Percentiles rank a stretch among this genome's conserved stretches.
These are phyloP conservation scores for Chrysanthemum seticuspe DNA, from an alignment of 129 eudicot species.

Conservation along the genomic window DNA sequence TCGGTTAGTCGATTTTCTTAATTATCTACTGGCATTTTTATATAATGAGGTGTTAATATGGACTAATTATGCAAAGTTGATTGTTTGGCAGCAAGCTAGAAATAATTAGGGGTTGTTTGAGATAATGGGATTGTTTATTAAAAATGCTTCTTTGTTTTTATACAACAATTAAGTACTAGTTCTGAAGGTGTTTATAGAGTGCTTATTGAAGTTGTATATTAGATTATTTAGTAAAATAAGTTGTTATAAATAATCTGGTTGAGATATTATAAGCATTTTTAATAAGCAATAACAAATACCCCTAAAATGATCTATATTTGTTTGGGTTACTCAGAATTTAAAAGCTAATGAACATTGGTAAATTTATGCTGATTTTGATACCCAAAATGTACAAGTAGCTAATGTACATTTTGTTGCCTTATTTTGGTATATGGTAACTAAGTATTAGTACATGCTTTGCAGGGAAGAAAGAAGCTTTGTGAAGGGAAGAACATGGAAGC, in stretches of 20 bases:
- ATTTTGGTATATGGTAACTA: neutral
- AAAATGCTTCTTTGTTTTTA: too few relatives aligned
- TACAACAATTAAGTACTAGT: too few relatives aligned
- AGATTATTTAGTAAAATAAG: too few relatives aligned
- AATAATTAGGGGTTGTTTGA: too few relatives aligned
- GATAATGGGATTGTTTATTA: too few relatives aligned
- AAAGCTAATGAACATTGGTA: neutral
- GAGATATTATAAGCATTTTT: too few relatives aligned
- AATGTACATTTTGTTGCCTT: neutral
- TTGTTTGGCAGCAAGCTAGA: too few relatives aligned
- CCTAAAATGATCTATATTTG: neutral
- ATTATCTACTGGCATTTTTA: neutral
- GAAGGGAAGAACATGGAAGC: constrained; percentile 65
- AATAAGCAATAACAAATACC: neutral
- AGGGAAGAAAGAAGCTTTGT: constrained; percentile 75
- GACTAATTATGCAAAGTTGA: too few relatives aligned
- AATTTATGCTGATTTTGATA: constrained; percentile 8
- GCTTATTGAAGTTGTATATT: too few relatives aligned
- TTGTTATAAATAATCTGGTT: too few relatives aligned
- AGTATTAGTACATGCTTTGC: neutral
- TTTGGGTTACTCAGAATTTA: neutral
- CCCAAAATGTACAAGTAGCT: constrained; percentile 2
- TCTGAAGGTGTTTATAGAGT: too few relatives aligned
- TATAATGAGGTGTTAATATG: neutral
- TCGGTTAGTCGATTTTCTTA: constrained; percentile 45